These are phyloP conservation scores for Colletotrichum gloeosporioides DNA, from an alignment of 2,329 filamentous ascomycete species.

Conservation along the genomic window DNA sequence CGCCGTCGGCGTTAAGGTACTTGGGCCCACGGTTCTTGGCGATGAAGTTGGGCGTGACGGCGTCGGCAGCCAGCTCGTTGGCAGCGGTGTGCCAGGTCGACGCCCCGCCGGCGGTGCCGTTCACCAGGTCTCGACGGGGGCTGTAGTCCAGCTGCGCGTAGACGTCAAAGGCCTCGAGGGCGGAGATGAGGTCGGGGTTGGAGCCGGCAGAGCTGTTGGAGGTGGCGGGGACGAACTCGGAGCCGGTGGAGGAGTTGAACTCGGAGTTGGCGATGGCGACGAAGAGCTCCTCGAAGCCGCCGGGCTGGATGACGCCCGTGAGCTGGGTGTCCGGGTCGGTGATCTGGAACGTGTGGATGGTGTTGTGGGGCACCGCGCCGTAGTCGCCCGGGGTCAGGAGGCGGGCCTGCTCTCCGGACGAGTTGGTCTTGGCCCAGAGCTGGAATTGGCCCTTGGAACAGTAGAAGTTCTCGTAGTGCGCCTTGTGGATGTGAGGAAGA, in stretches of 20 bases:
- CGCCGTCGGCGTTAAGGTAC: conserved; percentile 41
- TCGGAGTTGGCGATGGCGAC: conserved; percentile 33
- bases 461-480: conserved; percentile 53
- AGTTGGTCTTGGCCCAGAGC: conserved; percentile 39
- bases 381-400: conserved; percentile 50
- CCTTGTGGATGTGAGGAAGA: conserved; percentile 46
- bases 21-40: conserved; percentile 52
- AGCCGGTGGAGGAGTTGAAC: conserved; percentile 37
- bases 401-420: conserved; percentile 39
- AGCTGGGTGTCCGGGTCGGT: conserved; percentile 53
- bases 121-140: conserved; percentile 43
- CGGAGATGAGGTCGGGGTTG: conserved; percentile 34
- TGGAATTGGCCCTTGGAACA: conserved; percentile 48
- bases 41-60: conserved; percentile 42
- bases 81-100: conserved; percentile 42
- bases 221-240: conserved; percentile 25
- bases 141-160: conserved; percentile 44
- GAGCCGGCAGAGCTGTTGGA: conserved; percentile 14
- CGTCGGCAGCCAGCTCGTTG: conserved; percentile 35
- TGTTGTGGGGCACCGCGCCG: conserved; percentile 48
- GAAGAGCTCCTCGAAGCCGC: conserved; percentile 54
- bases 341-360: conserved; percentile 53
- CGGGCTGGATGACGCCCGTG: conserved; percentile 48
- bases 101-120: conserved; percentile 40
- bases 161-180: conserved; percentile 46